These are phyloP conservation scores for Monosporascus sp. DNA, from an alignment of 2,329 filamentous ascomycete genomes.

Conservation along the genomic window DNA sequence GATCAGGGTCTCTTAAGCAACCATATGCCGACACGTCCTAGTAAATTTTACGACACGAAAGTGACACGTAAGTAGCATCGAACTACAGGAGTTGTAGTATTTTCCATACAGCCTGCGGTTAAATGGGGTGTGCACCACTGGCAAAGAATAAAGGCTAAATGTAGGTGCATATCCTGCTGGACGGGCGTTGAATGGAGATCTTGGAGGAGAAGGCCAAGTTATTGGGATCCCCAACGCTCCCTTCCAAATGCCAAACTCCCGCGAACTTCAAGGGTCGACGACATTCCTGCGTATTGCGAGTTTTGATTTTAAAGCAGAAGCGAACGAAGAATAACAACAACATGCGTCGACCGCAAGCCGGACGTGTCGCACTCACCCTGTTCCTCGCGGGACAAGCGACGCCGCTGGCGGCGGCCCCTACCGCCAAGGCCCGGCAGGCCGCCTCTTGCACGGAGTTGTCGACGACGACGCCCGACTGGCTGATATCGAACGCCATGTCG, in stretches of 20 bases:
- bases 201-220: not conserved
- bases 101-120: conserved; percentile 10
- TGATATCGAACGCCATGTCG: conserved; percentile 8
- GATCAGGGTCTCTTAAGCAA: no score
- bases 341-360: conserved; percentile 1
- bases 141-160: conserved; percentile 9
- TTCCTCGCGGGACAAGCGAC: conserved; percentile 5
- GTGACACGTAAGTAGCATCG: conserved; percentile 1
- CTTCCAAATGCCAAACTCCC: not conserved
- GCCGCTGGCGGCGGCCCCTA: not conserved
- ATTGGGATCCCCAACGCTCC: not conserved
- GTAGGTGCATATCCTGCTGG: not conserved
- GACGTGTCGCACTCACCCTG: conserved; percentile 2
- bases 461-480: conserved; percentile 8
- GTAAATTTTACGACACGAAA: not conserved
- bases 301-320: not conserved
- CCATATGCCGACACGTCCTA: no score
- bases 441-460: conserved; percentile 5
- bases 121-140: conserved; percentile 2
- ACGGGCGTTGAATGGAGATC: not conserved
- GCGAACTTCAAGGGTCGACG: not conserved
- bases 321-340: not conserved
- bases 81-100: conserved; percentile 2
- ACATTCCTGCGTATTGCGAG: not conserved
- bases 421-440: not conserved